Evolutionary conservation across 2,329 filamentous ascomycete species (phyloP), one percentile per base, ranked within the genome.

Genomic region (Lojkania enalia): DNA sequence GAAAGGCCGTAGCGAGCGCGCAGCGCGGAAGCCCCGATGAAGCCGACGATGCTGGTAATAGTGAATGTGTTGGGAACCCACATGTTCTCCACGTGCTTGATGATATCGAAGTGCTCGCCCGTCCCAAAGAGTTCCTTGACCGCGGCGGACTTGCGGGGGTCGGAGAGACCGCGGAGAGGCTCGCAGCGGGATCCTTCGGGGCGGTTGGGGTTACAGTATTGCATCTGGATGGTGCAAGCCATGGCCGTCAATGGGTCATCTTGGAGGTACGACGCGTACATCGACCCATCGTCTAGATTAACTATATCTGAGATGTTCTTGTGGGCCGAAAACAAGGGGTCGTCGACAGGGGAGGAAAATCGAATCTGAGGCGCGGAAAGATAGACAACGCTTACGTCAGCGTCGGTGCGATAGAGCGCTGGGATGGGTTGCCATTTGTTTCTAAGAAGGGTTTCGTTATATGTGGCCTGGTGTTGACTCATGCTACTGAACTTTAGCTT

Each of bases 131-230:
- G 35, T 35, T 35, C 45, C 25, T 20, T 20, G 4, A 35, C 25
- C 27, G 18, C 25, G 13, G 5, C 9, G 2, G 25, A 19, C 4
- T 13, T 21, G 12, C 27, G 30, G 3, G 35, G 32, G 20, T 45
- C 42, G 3, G 32, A 14, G 3, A 35, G 21, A 14, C 41, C 45
- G 11, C 32, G 20, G 3, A 46, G 23, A 5, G 50, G 39, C 20
- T 27, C 42, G 25, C 46, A 50, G 18, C 19, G 20, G 12, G 9
- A 2, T 3, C 35, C 33, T 15, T 5, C 20, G 15, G 35, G 27
- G 9, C 38, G 31, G 19, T 21, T 36, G 12, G 53, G 54, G 38
- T 55, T 55, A 46, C 51, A 54, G 25, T 36, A 46, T 35, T 54
- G 51, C 9, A 35, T 13, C 39, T 49, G 32, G 9, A 20, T 15